Evolutionary conservation across 2,329 filamentous ascomycete genomes (phyloP).

Genomic region (Botrytis deweyae): DNA sequence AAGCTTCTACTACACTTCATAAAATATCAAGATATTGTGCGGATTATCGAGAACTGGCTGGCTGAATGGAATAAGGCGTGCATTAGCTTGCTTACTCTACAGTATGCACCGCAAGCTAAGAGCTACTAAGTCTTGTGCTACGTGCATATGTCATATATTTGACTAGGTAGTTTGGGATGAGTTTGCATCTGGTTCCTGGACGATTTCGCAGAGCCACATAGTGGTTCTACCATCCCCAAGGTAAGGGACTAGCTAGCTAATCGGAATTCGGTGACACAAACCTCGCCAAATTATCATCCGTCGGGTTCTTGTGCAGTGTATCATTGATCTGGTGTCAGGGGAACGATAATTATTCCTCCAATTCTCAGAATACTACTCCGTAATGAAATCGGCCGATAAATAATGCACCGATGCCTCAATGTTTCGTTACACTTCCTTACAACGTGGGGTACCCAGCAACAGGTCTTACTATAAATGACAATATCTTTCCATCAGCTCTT

Average conservation of each 20-base stretch:
- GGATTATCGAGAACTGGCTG: background rate
- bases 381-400: too few relatives aligned
- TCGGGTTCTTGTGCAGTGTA: background rate
- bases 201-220: background rate
- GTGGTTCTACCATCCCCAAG: background rate
- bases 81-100: background rate
- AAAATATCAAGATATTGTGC: too few relatives aligned
- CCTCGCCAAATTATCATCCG: background rate
- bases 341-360: too few relatives aligned
- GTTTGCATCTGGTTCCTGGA: background rate
- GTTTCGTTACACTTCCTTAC: background rate
- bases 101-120: background rate
- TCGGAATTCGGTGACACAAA: background rate
- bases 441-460: too few relatives aligned
- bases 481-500: background rate
- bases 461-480: background rate
- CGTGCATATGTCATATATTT: background rate
- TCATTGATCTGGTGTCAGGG: too few relatives aligned
- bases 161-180: background rate
- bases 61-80: background rate
- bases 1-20: too few relatives aligned
- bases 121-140: background rate
- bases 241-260: background rate
- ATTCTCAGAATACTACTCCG: background rate
- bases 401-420: background rate